Evolutionary conservation across 164 flowering plant species (phyloP), one percentile per base, ranked within the genome.

Genomic region (Malania oleifera): DNA sequence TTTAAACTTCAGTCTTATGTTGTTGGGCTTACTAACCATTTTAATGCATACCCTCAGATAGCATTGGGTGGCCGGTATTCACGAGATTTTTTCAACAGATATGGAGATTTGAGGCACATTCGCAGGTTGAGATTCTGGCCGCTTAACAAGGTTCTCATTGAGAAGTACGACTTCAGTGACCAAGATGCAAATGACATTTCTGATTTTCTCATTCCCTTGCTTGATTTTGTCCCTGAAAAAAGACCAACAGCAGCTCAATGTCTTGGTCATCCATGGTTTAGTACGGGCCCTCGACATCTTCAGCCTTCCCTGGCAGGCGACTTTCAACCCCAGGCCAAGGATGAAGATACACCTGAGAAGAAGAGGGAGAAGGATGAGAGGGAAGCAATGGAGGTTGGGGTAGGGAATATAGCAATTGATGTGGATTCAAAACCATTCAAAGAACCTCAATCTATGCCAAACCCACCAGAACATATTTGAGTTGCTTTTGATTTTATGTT

Each of bases 361-460:
- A 79, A 66, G 64, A 69, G 43, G 53, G 89, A 87, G 57, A 69
- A 63, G 53, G 79, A 76, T 73, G 91, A 82, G 53, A 84, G 82
- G 67, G 91, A 86, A 64, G 90, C 86, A 29, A 78, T 91, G 88
- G 88, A 88, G 66, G 72, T 60, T 50, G 81, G 88, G 15, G 62
- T 91, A 56, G 86, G 89, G 34, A 91, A 82, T 51, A 86, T 91
- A 24, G 89, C 75, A 37, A 86, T 91, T 63, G 77, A 74, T 74
- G 83, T 74, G 29, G 55, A 65, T 55, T 52, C 68, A 3, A 72
- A 77, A 56, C 41, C 63, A 4, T 58, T 27, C 13, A 69, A 66
- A 63, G 77, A 78, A 61, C 61, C 65, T 28, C 70, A 69, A 65
- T 52, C 65, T 52, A 57, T 39, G 51, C 46, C 18, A 31, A 63